phyloP scores from a whole-genome alignment of 1,284 basidiomycete genomes.

The Leccinum insolens region DNA sequence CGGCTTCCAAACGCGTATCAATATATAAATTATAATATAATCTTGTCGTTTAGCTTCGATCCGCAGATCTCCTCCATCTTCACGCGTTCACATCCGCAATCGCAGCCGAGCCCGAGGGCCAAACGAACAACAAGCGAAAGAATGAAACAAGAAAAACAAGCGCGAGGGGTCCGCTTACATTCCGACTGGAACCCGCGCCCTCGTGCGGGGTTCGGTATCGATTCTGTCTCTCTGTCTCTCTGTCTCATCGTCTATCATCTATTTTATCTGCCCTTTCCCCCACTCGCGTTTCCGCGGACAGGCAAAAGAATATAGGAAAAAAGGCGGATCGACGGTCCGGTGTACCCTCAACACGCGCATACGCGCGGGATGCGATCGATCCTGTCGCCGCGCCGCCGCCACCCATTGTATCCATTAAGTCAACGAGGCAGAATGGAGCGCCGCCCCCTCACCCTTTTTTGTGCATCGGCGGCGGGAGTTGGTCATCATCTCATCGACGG shows the following conservation, averaged over 20 bases:
- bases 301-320: background rate
- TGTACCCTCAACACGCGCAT: background rate
- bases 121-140: background rate
- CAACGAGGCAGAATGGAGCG: background rate
- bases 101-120: background rate
- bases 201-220: background rate
- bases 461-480: background rate
- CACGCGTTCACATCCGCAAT: background rate
- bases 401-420: background rate
- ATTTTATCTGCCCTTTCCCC: background rate
- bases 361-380: background rate
- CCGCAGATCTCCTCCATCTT: background rate
- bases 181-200: background rate
- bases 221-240: background rate
- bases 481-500: background rate
- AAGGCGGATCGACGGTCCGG: background rate
- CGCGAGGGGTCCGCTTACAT: background rate
- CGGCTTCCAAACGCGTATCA: background rate
- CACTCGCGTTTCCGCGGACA: background rate
- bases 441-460: background rate
- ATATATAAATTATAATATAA: background rate
- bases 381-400: background rate
- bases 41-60: background rate
- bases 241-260: background rate
- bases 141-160: background rate